A percentile compares a stretch with the other conserved stretches of the same genome.
Evolutionary conservation across 106 monocot genomes (phyloP).

Genomic region (Dioscorea alata): DNA sequence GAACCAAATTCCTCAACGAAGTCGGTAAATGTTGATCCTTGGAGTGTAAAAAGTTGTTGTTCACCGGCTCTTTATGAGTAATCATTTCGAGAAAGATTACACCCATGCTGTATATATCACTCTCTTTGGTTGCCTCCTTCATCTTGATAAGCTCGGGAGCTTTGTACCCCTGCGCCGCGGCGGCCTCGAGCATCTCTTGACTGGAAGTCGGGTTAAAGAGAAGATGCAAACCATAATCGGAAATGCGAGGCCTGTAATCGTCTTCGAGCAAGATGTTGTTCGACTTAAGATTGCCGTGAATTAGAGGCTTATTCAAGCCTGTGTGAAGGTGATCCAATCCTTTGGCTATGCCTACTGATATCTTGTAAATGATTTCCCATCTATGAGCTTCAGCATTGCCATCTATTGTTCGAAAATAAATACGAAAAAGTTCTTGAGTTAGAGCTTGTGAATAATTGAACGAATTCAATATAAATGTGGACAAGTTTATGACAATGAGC

Average conservation of each 20-base stretch:
- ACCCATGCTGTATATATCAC: slow-evolving; percentile 86
- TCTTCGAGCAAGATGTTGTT: slow-evolving; percentile 74
- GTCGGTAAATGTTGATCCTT: slow-evolving; percentile 48
- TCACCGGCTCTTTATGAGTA: slow-evolving; percentile 49
- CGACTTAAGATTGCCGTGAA: slow-evolving; percentile 87
- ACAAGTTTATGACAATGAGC: no score
- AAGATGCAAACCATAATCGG: slow-evolving; percentile 80
- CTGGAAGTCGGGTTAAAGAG: slow-evolving; percentile 51
- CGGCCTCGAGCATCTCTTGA: slow-evolving; percentile 77
- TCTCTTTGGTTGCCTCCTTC: slow-evolving; percentile 55
- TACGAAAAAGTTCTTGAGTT: no score
- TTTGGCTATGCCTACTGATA: slow-evolving; percentile 66
- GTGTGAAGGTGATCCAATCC: slow-evolving; percentile 91
- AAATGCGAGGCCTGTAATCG: slow-evolving; percentile 57
- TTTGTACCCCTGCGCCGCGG: slow-evolving; percentile 70
- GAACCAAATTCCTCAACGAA: slow-evolving; percentile 45
- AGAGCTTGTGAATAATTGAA: no score
- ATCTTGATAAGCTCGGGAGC: slow-evolving; percentile 90
- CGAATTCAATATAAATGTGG: no score
- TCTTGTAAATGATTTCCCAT: slow-evolving; percentile 67
- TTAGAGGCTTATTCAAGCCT: slow-evolving; percentile 45
- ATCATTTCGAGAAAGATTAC: slow-evolving; percentile 83
- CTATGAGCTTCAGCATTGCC: slow-evolving; percentile 45
- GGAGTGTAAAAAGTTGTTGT: slow-evolving; percentile 18
- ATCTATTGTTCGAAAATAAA: slow-evolving; percentile 24